Conservation (phyloP, 164 flowering plant genomes). For the Vitis riparia region DNA sequence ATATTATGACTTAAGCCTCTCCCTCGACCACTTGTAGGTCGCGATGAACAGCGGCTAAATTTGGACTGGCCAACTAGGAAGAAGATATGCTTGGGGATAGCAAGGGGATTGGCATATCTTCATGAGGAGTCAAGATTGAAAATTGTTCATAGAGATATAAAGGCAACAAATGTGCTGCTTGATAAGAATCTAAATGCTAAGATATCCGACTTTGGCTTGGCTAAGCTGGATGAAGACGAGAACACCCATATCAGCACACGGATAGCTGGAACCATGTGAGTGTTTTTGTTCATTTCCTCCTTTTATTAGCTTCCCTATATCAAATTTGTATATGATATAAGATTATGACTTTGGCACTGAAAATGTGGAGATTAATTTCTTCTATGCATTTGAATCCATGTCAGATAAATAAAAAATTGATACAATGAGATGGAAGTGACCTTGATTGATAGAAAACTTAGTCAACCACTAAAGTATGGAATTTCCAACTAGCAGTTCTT, state of each 20-base stretch:
- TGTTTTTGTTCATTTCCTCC: background rate
- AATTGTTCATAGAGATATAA: constrained; percentile 74
- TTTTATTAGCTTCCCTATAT: background rate
- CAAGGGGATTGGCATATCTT: constrained; percentile 64
- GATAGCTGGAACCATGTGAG: constrained; percentile 84
- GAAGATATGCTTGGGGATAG: constrained; percentile 59
- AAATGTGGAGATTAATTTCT: no score
- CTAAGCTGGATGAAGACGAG: constrained; percentile 74
- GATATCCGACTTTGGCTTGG: constrained; percentile 85
- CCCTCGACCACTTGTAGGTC: constrained; percentile 15
- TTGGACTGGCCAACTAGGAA: constrained; percentile 66
- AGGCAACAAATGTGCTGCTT: constrained; percentile 66
- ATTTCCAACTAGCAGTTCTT: no score
- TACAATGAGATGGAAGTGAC: no score
- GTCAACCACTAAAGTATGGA: no score
- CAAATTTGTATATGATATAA: no score
- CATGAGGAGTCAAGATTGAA: constrained; percentile 72
- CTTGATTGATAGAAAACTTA: no score
- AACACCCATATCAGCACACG: constrained; percentile 77
- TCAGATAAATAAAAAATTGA: no score
- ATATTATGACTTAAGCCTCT: no score
- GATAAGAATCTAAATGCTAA: constrained; percentile 70
- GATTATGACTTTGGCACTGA: no score
- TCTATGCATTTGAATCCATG: no score
- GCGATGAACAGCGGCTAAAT: constrained; percentile 29